phyloP scores from a whole-genome alignment of 2,329 filamentous ascomycete genomes.

The Colletotrichum sp. region DNA sequence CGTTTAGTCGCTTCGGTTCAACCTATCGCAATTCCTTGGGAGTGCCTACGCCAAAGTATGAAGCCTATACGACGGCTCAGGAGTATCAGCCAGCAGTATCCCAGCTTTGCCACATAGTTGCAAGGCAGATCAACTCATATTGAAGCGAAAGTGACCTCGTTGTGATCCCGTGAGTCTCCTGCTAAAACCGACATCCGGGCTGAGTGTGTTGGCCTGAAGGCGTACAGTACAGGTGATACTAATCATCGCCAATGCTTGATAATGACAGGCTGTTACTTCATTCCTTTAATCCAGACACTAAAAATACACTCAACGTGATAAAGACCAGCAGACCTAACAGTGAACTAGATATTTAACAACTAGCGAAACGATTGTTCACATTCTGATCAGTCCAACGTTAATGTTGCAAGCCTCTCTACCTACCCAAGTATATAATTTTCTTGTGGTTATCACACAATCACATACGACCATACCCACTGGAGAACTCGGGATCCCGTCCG shows the following conservation, averaged over 20 bases:
- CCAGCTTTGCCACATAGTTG: neutral
- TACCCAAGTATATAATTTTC: neutral
- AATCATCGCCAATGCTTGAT: neutral
- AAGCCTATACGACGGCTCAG: neutral
- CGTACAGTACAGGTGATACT: neutral
- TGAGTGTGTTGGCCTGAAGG: neutral
- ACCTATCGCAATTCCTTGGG: neutral
- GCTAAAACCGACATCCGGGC: neutral
- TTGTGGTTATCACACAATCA: fast-evolving
- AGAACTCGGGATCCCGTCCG: neutral
- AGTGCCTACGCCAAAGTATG: neutral
- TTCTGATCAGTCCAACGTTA: neutral
- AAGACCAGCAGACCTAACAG: neutral
- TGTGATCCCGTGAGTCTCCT: neutral
- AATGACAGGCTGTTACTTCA: neutral
- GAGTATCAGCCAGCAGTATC: neutral
- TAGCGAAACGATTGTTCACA: neutral
- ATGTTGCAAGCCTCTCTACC: neutral
- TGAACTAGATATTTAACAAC: neutral
- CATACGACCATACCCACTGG: neutral
- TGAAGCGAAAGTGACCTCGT: neutral
- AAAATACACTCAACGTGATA: neutral
- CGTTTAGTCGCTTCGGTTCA: neutral
- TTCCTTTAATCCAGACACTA: neutral
- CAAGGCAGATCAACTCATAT: neutral